Percentiles rank a stretch among this genome's conserved stretches.
phyloP scores from a whole-genome alignment of 805 yeast genomes.

The Candida insectorum region DNA sequence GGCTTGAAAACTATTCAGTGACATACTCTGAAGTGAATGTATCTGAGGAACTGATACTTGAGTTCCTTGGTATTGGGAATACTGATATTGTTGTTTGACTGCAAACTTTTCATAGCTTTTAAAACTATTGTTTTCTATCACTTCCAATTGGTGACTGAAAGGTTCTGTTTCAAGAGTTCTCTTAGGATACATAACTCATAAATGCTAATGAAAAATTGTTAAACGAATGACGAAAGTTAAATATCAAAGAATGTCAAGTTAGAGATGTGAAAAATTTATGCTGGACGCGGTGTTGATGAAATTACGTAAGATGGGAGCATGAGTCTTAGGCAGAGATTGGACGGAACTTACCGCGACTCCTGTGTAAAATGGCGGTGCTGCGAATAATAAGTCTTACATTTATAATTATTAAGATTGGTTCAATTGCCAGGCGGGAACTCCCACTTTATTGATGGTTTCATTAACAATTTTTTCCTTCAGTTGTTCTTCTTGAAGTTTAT shows the following conservation, averaged over 20 bases:
- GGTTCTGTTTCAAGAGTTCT: constrained; percentile 24
- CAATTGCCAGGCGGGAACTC: constrained; percentile 45
- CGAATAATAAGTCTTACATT: no score
- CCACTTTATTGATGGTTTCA: constrained; percentile 31
- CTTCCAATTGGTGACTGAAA: constrained; percentile 26
- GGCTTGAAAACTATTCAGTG: no score
- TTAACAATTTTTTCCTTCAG: constrained; percentile 18
- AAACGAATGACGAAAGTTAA: constrained; percentile 4
- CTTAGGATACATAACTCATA: constrained; percentile 17
- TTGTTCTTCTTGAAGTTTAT: constrained; percentile 27
- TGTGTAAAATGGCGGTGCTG: no score
- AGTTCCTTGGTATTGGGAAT: constrained; percentile 11
- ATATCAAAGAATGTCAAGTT: no score
- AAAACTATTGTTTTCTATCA: constrained; percentile 14
- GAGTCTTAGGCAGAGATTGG: no score
- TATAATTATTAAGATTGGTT: no score
- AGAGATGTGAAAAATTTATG: no score
- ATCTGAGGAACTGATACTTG: no score
- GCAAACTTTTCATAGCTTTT: constrained; percentile 1
- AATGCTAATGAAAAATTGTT: constrained; percentile 3
- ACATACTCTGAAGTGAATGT: no score
- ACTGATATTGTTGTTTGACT: constrained; percentile 2
- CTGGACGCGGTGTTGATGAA: no score
- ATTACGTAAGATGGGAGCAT: no score
- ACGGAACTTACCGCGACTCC: no score